These are phyloP conservation scores for Haematococcus lacustris DNA, from an alignment of 139 green algal species.

Conservation along the genomic window DNA sequence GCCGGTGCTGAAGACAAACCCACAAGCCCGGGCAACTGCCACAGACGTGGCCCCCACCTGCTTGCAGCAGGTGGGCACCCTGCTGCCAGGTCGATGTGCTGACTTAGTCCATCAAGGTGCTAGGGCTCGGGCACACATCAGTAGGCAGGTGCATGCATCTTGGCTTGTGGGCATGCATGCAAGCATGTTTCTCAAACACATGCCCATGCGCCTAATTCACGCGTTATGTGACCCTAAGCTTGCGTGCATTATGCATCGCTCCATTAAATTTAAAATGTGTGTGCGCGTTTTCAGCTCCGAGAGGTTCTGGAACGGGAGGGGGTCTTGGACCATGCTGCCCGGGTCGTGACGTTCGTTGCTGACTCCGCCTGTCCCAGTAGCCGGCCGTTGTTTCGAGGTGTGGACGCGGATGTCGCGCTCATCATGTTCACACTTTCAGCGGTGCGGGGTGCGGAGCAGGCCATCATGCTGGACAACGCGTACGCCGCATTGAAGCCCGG, in stretches of 20 bases:
- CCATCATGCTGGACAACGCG: conserved; percentile 33
- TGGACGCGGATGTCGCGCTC: conserved; percentile 47
- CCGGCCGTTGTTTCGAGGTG: conserved; percentile 5
- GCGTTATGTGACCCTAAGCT: too few species aligned
- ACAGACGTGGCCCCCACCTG: conserved; percentile 14
- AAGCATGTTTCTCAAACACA: too few species aligned
- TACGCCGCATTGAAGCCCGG: conserved; percentile 40
- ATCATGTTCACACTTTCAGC: conserved; percentile 78
- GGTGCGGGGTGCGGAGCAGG: conserved; percentile 31
- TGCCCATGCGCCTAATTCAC: too few species aligned
- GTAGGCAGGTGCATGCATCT: too few species aligned
- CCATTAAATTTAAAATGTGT: too few species aligned
- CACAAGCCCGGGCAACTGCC: conserved; percentile 22
- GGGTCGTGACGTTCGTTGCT: conserved; percentile 32
- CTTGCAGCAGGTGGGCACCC: conserved; percentile 6
- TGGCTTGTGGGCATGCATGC: too few species aligned
- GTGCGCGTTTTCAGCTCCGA: conserved; percentile 42
- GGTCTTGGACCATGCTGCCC: conserved; percentile 10
- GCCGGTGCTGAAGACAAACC: conserved; percentile 56
- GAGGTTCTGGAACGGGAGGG: conserved; percentile 30
- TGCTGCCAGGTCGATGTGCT: too few species aligned
- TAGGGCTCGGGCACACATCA: too few species aligned
- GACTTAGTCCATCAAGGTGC: too few species aligned
- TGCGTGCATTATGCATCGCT: too few species aligned
- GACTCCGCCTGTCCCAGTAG: conserved; percentile 31